Conservation (phyloP, 2,329 filamentous ascomycete genomes). For the Arthroderma uncinatum region DNA sequence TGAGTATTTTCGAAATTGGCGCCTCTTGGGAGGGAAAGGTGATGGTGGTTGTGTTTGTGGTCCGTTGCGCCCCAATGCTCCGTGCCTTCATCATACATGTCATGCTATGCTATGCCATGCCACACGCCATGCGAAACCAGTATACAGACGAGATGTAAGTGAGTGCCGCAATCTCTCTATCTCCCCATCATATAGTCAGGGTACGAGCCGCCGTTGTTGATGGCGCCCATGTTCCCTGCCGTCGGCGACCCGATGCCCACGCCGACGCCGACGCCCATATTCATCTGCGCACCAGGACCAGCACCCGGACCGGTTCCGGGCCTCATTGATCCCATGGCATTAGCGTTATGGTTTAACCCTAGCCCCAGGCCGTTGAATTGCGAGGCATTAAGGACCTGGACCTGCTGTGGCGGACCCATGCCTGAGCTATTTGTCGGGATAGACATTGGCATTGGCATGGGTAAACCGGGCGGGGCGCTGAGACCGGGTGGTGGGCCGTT, state of each 20-base stretch:
- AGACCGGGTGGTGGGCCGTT: slow-evolving; percentile 76
- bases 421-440: slow-evolving; percentile 18
- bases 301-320: slow-evolving; percentile 6
- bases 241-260: slow-evolving; percentile 6
- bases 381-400: slow-evolving; percentile 25
- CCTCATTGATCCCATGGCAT: slow-evolving; percentile 13
- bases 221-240: slow-evolving; percentile 9
- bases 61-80: slow-evolving; percentile 5
- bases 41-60: neutral
- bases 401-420: slow-evolving; percentile 21
- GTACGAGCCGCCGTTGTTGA: slow-evolving; percentile 21
- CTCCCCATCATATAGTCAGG: slow-evolving; percentile 41
- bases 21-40: neutral
- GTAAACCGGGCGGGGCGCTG: slow-evolving; percentile 60
- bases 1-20: neutral
- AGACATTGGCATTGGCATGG: slow-evolving; percentile 27
- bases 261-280: neutral
- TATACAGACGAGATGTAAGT: neutral
- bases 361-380: slow-evolving; percentile 31
- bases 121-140: neutral
- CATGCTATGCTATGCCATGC: slow-evolving; percentile 2
- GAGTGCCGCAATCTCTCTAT: slow-evolving; percentile 24
- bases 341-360: slow-evolving; percentile 19
- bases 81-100: slow-evolving; percentile 3
- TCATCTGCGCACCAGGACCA: neutral